Base-by-base conservation (phyloP, 208 protist genomes). In the Trypanosoma platydactyli region DNA sequence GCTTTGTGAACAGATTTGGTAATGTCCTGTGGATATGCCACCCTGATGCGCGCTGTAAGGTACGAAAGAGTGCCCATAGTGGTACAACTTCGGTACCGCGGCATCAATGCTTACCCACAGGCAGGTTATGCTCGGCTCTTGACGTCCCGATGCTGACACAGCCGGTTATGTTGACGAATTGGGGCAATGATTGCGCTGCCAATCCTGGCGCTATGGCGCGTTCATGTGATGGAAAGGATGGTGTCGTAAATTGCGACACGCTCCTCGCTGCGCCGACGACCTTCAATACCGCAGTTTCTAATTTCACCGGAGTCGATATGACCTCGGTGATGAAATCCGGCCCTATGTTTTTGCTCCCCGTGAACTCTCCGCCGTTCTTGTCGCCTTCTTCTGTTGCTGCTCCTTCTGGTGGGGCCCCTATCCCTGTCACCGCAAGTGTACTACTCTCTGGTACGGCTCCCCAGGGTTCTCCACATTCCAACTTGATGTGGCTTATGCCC, bases 31-130 rank as follows among this genome's bases (percentile, higher is more conserved):
- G 60, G 60, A 20, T 42, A 15, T 65, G 60, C 11, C 44, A 46
- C 20, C 46, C 60, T n/a, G 60, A 65, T 42, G 60, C 40, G 9
- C 45, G 29, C 16, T 65, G 60, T 29, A 65, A 56, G 45, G 35
- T 65, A 29, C 44, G 46, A 2, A 50, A 48, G 18, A 9, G 35
- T 42, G 60, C 46, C 6, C 60, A 9, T 38, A 9, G 60, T n/a
- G 30, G 15, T 20, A 9, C n/a, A 3, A 35, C 11, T 29, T 40
- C 12, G 20, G 9, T 6, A 3, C 27, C 56, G 48, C 56, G 20
- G 30, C 40, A 12, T n/a, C 13, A 61, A 4, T 11, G 27, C 4
- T 38, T 20, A 20, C 20, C 38, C 33, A 16, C 35, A 29, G 15
- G 12, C 22, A 25, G 5, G 38, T 50, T 50, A 1, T 40, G 1